Conservation (phyloP, 2,329 filamentous ascomycete genomes). For the Emmonsia crescens region DNA sequence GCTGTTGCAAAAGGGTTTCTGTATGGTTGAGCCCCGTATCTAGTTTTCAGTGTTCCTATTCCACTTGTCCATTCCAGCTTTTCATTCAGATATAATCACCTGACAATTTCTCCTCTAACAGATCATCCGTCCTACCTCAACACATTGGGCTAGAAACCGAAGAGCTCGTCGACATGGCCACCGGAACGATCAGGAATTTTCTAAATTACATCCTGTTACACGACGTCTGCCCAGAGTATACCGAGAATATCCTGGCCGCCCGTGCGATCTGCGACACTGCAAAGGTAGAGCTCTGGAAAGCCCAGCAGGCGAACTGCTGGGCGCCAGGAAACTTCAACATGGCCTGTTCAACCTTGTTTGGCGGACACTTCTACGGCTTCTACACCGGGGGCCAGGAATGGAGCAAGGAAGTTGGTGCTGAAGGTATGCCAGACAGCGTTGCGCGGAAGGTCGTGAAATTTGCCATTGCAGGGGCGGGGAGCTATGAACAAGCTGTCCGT, state of each 20-base stretch:
- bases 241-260: conserved; percentile 54
- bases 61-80: neutral
- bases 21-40: conserved; percentile 37
- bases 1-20: conserved; percentile 68
- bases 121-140: conserved; percentile 47
- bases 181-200: conserved; percentile 69
- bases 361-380: conserved; percentile 38
- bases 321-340: conserved; percentile 73
- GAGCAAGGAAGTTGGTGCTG: conserved; percentile 18
- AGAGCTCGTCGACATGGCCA: conserved; percentile 46
- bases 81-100: neutral
- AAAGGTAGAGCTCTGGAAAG: conserved; percentile 53
- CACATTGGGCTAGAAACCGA: conserved; percentile 47
- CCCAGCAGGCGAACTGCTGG: conserved; percentile 39
- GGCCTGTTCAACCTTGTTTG: conserved; percentile 60
- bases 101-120: conserved; percentile 15
- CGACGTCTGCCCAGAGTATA: conserved; percentile 74
- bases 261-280: conserved; percentile 56
- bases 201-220: conserved; percentile 79
- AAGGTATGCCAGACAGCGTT: conserved; percentile 35
- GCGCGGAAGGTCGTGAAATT: conserved; percentile 42
- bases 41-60: neutral
- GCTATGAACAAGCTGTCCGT: conserved; percentile 25
- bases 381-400: conserved; percentile 35
- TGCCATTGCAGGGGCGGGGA: conserved; percentile 39